Conservation (phyloP, 2,329 filamentous ascomycete species). For the Mariannaea sp. region DNA sequence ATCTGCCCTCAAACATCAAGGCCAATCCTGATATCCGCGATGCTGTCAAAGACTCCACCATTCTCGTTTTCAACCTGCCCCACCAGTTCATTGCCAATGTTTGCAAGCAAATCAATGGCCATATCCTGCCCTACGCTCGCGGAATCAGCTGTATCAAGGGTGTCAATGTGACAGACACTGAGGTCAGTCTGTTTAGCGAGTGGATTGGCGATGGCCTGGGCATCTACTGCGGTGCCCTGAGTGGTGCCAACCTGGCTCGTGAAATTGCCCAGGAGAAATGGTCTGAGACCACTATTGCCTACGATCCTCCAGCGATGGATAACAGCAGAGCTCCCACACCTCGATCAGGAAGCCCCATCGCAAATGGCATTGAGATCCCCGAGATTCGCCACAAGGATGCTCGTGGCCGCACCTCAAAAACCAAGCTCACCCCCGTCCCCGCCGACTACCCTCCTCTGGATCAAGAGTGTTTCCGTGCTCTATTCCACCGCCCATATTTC, state of each 20-base stretch:
- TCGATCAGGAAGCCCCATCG: slow-evolving; percentile 52
- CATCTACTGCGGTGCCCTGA: slow-evolving; percentile 96
- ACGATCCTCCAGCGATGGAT: slow-evolving; percentile 89
- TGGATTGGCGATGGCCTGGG: slow-evolving; percentile 88
- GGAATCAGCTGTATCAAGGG: slow-evolving; percentile 99
- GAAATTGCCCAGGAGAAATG: slow-evolving; percentile 97
- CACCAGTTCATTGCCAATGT: slow-evolving; percentile 94
- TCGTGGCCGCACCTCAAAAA: slow-evolving; percentile 68
- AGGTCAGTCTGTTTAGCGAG: slow-evolving; percentile 89
- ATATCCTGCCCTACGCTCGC: slow-evolving; percentile 89
- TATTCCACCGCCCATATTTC: slow-evolving; percentile 98
- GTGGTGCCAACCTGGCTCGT: slow-evolving; percentile 92
- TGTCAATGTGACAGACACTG: slow-evolving; percentile 86
- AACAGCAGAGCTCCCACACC: slow-evolving; percentile 70
- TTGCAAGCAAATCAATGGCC: slow-evolving; percentile 81
- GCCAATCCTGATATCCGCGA: slow-evolving; percentile 82
- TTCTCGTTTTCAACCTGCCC: slow-evolving; percentile 94
- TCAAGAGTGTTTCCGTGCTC: slow-evolving; percentile 77
- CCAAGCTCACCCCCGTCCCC: slow-evolving; percentile 76
- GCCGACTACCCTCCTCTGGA: slow-evolving; percentile 84
- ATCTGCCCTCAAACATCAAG: slow-evolving; percentile 79
- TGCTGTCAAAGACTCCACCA: slow-evolving; percentile 80
- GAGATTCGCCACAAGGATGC: slow-evolving; percentile 71
- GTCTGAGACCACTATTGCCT: slow-evolving; percentile 95
- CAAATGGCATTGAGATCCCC: slow-evolving; percentile 57